Base-by-base conservation (phyloP, 257 asterid genomes). In the Petunia secreta region DNA sequence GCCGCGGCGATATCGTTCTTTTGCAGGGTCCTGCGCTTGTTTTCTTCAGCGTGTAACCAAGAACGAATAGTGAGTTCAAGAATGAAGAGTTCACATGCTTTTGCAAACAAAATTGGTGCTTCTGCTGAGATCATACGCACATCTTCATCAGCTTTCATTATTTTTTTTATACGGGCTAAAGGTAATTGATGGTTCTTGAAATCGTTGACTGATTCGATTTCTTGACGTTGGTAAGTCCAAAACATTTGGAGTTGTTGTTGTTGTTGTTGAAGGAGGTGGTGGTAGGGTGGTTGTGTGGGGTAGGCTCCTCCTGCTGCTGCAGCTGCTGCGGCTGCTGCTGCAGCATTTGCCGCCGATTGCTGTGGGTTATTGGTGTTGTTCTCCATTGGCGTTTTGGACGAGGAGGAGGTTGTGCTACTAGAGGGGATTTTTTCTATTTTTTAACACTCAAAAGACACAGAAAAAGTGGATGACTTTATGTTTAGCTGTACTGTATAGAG, bases 101-200 rank as follows among this genome's bases (percentile, higher is more conserved):
- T 94, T 14, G 98, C 95, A 85, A 94, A 94, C 55, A 94, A 89
- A 55, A 94, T 89, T n/a, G 97, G 97, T 2, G 97, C 97, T 87
- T 94, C 97, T 48, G 98, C 98, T 3, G 98, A 94, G 75, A 94
- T 94, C 98, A 94, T 94, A 6, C 98, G 95, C 68, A 94, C 98
- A 77, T 94, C 98, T 69, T 94, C 98, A 58, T 94, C 98, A 7
- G 98, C 97, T 82, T 92, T 94, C 98, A 94, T 94, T 85, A 94
- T 94, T 89, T 94, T 94, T 90, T 94, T 94, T 86, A 94, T 94
- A 75, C 98, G 90, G 54, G 98, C 98, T 43, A 94, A 82, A 1
- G 98, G 98, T 15, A 94, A 91, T 77, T 92, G 95, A 65, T 94
- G 98, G 88, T 94, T 94, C 80, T 92, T 94, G 87, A 94, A 94